A percentile compares a stretch with the other conserved stretches of the same genome.
Evolutionary conservation across 441 rosid species (phyloP).

Genomic region (Pelargonium cotyledonis): DNA sequence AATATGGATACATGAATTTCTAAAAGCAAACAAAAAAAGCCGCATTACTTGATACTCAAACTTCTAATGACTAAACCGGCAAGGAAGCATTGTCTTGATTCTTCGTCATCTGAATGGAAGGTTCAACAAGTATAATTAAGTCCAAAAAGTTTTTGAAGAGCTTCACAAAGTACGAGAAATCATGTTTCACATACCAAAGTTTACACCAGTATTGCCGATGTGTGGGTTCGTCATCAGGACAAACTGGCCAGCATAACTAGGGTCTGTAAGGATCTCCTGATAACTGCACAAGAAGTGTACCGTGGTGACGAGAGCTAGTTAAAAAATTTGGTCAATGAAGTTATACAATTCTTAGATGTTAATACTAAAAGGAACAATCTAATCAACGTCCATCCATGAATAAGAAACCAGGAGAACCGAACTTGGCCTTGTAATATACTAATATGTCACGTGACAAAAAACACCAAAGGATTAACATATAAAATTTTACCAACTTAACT

Average conservation of each 20-base stretch:
- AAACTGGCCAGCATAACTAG: constrained; percentile 92
- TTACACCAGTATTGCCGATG: constrained; percentile 91
- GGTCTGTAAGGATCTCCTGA: constrained; percentile 94
- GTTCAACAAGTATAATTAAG: constrained; percentile 6
- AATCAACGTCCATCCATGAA: too few relatives aligned
- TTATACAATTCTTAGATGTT: too few relatives aligned
- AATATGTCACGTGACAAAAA: too few relatives aligned
- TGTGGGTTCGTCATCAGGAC: constrained; percentile 96
- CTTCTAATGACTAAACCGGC: constrained; percentile 84
- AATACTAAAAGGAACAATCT: too few relatives aligned
- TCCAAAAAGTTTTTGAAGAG: neutral
- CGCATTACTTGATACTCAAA: constrained; percentile 52
- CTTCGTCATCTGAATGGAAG: constrained; percentile 70
- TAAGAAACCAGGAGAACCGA: too few relatives aligned
- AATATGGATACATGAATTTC: neutral
- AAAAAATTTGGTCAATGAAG: too few relatives aligned
- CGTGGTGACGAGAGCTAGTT: too few relatives aligned
- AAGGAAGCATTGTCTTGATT: constrained; percentile 73
- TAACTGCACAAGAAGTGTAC: constrained; percentile 39
- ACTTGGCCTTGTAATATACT: too few relatives aligned
- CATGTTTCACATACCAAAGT: constrained; percentile 52
- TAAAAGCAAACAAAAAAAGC: neutral
- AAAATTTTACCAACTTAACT: too few relatives aligned
- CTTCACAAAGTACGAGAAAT: neutral
- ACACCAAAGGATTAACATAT: too few relatives aligned